Percentiles rank a stretch among this genome's conserved stretches.
Evolutionary conservation across 306 rosid species (phyloP).

Genomic region (Echinosophora koreensis): DNA sequence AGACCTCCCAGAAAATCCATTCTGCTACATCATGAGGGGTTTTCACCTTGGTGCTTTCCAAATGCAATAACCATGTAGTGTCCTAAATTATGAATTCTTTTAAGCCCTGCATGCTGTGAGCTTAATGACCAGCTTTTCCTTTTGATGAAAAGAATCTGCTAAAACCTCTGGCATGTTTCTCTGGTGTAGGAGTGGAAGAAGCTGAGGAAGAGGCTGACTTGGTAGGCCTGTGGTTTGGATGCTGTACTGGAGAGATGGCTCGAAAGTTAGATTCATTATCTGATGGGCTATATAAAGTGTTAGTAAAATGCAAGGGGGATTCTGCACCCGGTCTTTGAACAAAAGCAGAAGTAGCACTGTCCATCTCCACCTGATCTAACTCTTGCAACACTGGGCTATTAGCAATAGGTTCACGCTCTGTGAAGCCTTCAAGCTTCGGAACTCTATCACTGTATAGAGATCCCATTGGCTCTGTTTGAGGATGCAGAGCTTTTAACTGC

Average conservation of each 20-base stretch:
- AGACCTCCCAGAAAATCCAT: conserved; percentile 37
- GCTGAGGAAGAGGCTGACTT: conserved; percentile 79
- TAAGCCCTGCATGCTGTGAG: conserved; percentile 47
- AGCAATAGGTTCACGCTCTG: conserved; percentile 62
- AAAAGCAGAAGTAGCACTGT: conserved; percentile 57
- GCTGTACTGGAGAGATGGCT: conserved; percentile 62
- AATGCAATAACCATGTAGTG: conserved; percentile 27
- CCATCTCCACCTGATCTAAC: conserved; percentile 62
- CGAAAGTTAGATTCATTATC: conserved; percentile 64
- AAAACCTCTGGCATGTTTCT: conserved; percentile 79
- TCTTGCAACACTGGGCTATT: conserved; percentile 63
- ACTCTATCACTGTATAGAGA: conserved; percentile 59
- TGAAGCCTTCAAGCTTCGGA: conserved; percentile 58
- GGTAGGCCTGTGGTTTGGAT: conserved; percentile 66
- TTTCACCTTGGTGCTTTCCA: conserved; percentile 33
- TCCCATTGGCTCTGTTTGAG: conserved; percentile 71
- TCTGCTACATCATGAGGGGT: conserved; percentile 42
- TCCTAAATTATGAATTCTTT: conserved; percentile 42
- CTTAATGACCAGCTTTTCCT: conserved; percentile 74
- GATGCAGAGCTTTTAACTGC: conserved; percentile 81
- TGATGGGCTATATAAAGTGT: conserved; percentile 67
- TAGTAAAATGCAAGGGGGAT: conserved; percentile 65
- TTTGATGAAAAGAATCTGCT: conserved; percentile 97
- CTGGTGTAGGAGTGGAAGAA: conserved; percentile 84
- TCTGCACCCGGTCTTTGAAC: conserved; percentile 63